Base-by-base conservation (phyloP, 257 asterid species). In the Capsicum chinense region DNA sequence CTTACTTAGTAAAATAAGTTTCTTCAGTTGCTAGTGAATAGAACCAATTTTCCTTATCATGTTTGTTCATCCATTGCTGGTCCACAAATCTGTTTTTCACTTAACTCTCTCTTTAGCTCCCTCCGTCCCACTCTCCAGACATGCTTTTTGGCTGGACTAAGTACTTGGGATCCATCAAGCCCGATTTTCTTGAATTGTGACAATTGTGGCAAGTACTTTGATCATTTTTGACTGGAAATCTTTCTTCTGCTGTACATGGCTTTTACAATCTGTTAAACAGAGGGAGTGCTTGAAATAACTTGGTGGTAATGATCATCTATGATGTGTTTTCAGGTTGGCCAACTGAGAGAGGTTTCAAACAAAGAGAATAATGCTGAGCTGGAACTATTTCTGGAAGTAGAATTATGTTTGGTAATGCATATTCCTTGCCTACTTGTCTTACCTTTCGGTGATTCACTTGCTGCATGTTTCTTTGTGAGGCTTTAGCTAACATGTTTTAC, bases 321-420 rank as follows among this genome's bases (percentile, higher is more conserved):
- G 59, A 9, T 73, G 59, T 84, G 57, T 2, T 54, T 64, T 37
- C 85, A 94, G 98, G 97, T 94, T 82, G 95, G 97, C 15, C 92
- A 92, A 83, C 88, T 94, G 85, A 91, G 93, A 88, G 98, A 92
- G 56, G 92, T 89, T 39, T 92, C 93, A 50, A 92, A 90, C 83
- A 89, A 90, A 83, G 87, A 88, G 81, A 89, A 92, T 83, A 92
- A 90, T 83, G 91, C 93, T 4, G 98, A 94, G 86, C 91, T 94
- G 50, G 92, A 92, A 62, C 85, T 94, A 81, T 92, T 92, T 71
- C 80, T 94, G 90, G 97, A 94, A 92, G 97, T 92, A 68, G 90
- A 90, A n/a, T 79, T 85, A 83, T 92, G 91, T 88, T 70, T 71
- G 95, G 97, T 94, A 91, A 84, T 82, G 74, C 86, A 84, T 39